Base-by-base conservation (phyloP, 1,139 yeast genomes). In the Debaryomyces coudertii region DNA sequence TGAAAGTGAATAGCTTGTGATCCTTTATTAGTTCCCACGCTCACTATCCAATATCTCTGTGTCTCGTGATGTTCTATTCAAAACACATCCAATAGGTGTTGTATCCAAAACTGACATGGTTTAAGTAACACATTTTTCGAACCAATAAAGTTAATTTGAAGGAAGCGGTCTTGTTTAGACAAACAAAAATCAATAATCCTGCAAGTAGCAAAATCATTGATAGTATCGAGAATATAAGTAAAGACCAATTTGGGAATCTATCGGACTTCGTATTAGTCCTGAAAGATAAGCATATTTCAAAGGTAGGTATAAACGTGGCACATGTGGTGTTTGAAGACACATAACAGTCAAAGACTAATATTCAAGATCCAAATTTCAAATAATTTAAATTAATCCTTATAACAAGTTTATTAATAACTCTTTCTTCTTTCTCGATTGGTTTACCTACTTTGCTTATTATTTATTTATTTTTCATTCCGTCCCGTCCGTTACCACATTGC, bases 21-120 rank as follows among this genome's bases (percentile, higher is more conserved):
- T 61, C 58, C 88, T 74, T 44, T 80, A 56, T 59, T 80, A 85
- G 53, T 83, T 87, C 40, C 86, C 81, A 50, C 85, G 69, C 61
- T 85, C 90, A 60, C 86, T 87, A 64, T 90, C 97, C 57, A 90
- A 70, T 29, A 85, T 85, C 61, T 90, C 96, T 0, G 95, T 86
- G 63, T 90, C 97, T 58, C 87, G 89, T 1, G 96, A 85, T 53
- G 81, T 81, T 56, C 87, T 69, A 58, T 81, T 81, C 57, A 81
- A 61, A 27, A 82, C 77, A 61, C 85, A 69, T 18, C 87, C 87
- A 67, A 80, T 68, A n/a, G 87, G 87, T 0, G 85, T 81, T 8
- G 79, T 71, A 61, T 82, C 87, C 72, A 82, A 73, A 56, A 74
- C 82, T 31, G 76, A 58, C 84, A 81, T 80, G 43, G 87, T 77